Conservation (phyloP, 73 alveolate genomes). For the Diophrys appendiculata region DNA sequence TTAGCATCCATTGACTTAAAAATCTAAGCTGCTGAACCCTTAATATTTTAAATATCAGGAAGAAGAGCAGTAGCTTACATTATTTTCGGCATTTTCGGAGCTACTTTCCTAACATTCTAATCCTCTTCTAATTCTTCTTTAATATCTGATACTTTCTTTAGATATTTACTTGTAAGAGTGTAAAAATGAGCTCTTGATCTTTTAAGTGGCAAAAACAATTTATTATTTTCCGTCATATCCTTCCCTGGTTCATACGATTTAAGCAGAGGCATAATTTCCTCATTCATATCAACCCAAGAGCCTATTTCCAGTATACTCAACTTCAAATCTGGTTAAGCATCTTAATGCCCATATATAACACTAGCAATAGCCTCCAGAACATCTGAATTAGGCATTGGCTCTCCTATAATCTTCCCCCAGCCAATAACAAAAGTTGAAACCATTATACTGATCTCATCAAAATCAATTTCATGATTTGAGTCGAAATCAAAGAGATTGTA, state of each 20-base stretch:
- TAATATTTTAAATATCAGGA: neutral
- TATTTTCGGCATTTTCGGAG: neutral
- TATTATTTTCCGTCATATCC: constrained; percentile 25
- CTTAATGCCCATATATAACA: constrained; percentile 32
- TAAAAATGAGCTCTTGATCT: neutral
- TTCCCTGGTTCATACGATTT: constrained; percentile 36
- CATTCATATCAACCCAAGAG: constrained; percentile 52
- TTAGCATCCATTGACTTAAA: no score
- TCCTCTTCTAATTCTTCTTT: neutral
- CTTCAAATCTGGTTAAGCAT: constrained; percentile 46
- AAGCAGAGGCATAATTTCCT: constrained; percentile 33
- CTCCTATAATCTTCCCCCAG: constrained; percentile 18
- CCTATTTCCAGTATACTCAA: constrained; percentile 42
- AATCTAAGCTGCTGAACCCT: neutral
- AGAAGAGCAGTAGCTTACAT: neutral
- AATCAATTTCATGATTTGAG: constrained; percentile 36
- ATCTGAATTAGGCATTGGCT: constrained; percentile 6
- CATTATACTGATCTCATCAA: constrained; percentile 36
- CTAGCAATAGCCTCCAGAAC: constrained; percentile 32
- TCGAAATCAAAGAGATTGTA: constrained; percentile 58
- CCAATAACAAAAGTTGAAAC: constrained; percentile 38
- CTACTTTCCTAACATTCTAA: neutral
- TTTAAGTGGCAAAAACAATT: neutral
- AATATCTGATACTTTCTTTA: neutral
- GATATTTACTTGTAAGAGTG: neutral